A percentile compares a stretch with the other conserved stretches of the same genome.
Evolutionary conservation across 1,139 yeast species (phyloP).

Genomic region (Yamadazyma atlantica): DNA sequence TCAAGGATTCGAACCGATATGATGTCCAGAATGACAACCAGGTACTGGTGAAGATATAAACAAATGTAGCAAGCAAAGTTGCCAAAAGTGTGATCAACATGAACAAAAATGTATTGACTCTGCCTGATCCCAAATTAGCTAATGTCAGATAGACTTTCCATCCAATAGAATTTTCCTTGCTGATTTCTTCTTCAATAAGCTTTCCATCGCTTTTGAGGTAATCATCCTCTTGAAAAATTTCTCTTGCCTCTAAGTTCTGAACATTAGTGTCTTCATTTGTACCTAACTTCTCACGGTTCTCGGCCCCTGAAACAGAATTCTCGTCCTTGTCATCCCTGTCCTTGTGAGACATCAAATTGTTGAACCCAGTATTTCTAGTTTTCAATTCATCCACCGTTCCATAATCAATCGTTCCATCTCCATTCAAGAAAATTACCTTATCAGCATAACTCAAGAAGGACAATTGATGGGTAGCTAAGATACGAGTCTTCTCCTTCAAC

Average conservation of each 20-base stretch:
- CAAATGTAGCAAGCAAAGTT: constrained; percentile 51
- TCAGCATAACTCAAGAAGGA: constrained; percentile 42
- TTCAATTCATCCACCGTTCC: constrained; percentile 41
- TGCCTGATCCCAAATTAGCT: constrained; percentile 58
- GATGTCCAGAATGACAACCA: constrained; percentile 89
- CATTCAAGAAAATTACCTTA: constrained; percentile 35
- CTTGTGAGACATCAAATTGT: constrained; percentile 17
- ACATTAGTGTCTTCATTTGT: constrained; percentile 23
- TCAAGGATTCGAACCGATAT: constrained; percentile 44
- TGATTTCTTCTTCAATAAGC: constrained; percentile 30
- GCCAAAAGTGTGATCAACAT: constrained; percentile 23
- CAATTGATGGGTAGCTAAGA: constrained; percentile 47
- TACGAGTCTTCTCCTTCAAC: constrained; percentile 35
- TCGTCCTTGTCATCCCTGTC: constrained; percentile 24
- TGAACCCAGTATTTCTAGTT: constrained; percentile 19
- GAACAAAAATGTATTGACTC: constrained; percentile 24
- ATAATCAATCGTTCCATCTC: constrained; percentile 34
- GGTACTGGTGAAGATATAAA: constrained; percentile 64
- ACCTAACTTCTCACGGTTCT: constrained; percentile 20
- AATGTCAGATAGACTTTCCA: constrained; percentile 39
- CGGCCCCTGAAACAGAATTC: constrained; percentile 9
- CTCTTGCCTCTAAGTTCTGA: neutral
- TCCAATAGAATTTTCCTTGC: constrained; percentile 43
- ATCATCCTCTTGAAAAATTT: neutral
- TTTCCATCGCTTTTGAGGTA: constrained; percentile 24